Evolutionary conservation across 805 yeast genomes (phyloP).

Genomic region (Brettanomyces sp.): DNA sequence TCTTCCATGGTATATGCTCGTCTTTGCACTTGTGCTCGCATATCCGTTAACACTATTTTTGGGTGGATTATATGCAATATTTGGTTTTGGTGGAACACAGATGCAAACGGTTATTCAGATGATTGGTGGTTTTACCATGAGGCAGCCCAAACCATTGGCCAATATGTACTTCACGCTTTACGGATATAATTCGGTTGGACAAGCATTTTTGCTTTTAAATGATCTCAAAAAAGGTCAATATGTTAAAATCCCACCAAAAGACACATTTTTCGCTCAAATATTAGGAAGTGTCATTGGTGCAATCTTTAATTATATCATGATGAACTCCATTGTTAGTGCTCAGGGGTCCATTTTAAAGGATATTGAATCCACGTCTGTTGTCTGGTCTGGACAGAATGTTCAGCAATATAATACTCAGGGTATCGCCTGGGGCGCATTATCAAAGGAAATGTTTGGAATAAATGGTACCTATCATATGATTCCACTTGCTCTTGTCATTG

Average conservation of each 20-base stretch:
- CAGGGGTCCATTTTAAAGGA: constrained; percentile 19
- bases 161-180: constrained; percentile 52
- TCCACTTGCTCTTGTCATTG: constrained; percentile 20
- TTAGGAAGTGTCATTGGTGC: constrained; percentile 26
- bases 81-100: constrained; percentile 31
- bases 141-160: constrained; percentile 41
- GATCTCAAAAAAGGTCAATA: constrained; percentile 59
- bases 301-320: constrained; percentile 18
- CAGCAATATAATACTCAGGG: constrained; percentile 27
- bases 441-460: constrained; percentile 22
- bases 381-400: constrained; percentile 27
- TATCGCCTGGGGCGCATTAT: constrained; percentile 27
- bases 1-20: constrained; percentile 35
- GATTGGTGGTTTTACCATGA: constrained; percentile 33
- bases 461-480: constrained; percentile 23
- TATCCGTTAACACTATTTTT: constrained; percentile 49
- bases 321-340: constrained; percentile 24
- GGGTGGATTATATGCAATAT: constrained; percentile 50
- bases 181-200: constrained; percentile 42
- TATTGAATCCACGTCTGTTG: constrained; percentile 22
- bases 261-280: constrained; percentile 41
- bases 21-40: constrained; percentile 43
- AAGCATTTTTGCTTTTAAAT: constrained; percentile 41
- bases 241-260: constrained; percentile 50
- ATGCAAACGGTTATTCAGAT: constrained; percentile 18